phyloP scores from a whole-genome alignment of 2,329 filamentous ascomycete genomes.

The Elsinoe batatas region DNA sequence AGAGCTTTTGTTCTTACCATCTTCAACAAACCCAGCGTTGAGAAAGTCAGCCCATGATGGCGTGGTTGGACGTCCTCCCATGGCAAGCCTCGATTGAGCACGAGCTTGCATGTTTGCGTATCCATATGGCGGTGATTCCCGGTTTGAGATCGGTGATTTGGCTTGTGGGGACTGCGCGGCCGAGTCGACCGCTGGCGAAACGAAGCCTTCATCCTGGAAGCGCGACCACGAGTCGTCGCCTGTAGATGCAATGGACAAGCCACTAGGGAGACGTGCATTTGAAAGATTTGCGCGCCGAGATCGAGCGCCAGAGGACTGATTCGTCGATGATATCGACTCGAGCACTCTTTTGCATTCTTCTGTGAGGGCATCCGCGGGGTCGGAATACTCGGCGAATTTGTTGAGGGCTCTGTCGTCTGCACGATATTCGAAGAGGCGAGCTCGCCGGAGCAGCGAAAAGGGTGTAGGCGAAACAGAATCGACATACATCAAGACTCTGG shows the following conservation, averaged over 20 bases:
- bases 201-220: slow-evolving; percentile 91
- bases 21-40: slow-evolving; percentile 81
- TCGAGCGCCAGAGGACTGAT: slow-evolving; percentile 60
- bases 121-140: not conserved
- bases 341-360: slow-evolving; percentile 91
- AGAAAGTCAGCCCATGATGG: slow-evolving; percentile 98
- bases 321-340: slow-evolving; percentile 75
- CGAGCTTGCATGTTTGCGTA: slow-evolving; percentile 10
- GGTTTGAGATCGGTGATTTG: slow-evolving; percentile 11
- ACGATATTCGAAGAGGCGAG: slow-evolving; percentile 90
- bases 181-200: slow-evolving; percentile 31
- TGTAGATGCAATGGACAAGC: slow-evolving; percentile 28
- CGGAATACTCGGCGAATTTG: slow-evolving; percentile 78
- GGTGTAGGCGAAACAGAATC: slow-evolving; percentile 90
- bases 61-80: slow-evolving; percentile 69
- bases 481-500: slow-evolving; percentile 93
- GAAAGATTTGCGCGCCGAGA: slow-evolving; percentile 32
- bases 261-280: slow-evolving; percentile 26
- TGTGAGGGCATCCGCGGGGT: slow-evolving; percentile 77
- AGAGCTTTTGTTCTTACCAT: slow-evolving; percentile 41
- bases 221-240: slow-evolving; percentile 89
- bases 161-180: slow-evolving; percentile 10
- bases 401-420: slow-evolving; percentile 78
- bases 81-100: slow-evolving; percentile 7
- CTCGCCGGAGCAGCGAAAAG: slow-evolving; percentile 78